Evolutionary conservation across 352 stramenopile species (phyloP), one percentile per base, ranked within the genome.

Genomic region (Globisporangium middletonii): DNA sequence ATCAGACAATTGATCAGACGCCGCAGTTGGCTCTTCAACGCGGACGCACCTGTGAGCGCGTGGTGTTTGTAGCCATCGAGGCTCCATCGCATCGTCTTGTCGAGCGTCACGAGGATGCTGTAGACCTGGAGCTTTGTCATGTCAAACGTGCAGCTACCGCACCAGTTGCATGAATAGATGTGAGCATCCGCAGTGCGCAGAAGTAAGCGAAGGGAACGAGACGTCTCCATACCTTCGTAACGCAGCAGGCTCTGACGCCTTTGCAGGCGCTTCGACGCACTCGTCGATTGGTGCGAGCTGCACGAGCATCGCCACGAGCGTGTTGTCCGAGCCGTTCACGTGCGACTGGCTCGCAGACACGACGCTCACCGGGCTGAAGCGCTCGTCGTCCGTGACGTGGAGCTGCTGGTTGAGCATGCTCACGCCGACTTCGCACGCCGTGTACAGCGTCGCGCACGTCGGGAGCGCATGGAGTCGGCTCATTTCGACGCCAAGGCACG

Each of bases 121-220:
- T 86, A 90, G 62, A 88, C 69, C 52, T 86, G 70, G 30, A 86
- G 61, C 50, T 75, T 71, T 13, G 59, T 50, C 76, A 89, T 88
- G 44, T 86, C 64, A 46, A 87, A 87, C 4, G 66, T 71, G 57
- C 79, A 90, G 6, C 75, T 86, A 33, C 16, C 58, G 33, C 3
- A n/a, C 1, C 19, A 55, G 13, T 11, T 23, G 42, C 45, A 28
- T n/a, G 19, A 38, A 38, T 11, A 35, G 30, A 35, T 35, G 33
- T 38, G 33, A 38, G 33, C 33, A 9, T 12, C 11, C 33, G 11
- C 33, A 38, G 33, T 1, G 33, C 33, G 23, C 23, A 23, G 23
- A 38, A 9, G 1, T 1, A 38, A 38, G 33, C 33, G n/a, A 18
- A 0, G 2, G 19, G 5, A n/a, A 63, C 41, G 8, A 42, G 15